Evolutionary conservation across 495 filamentous ascomycete genomes (phyloP), one percentile per base, ranked within the genome.

Genomic region (Sphaerosporella brunnea): DNA sequence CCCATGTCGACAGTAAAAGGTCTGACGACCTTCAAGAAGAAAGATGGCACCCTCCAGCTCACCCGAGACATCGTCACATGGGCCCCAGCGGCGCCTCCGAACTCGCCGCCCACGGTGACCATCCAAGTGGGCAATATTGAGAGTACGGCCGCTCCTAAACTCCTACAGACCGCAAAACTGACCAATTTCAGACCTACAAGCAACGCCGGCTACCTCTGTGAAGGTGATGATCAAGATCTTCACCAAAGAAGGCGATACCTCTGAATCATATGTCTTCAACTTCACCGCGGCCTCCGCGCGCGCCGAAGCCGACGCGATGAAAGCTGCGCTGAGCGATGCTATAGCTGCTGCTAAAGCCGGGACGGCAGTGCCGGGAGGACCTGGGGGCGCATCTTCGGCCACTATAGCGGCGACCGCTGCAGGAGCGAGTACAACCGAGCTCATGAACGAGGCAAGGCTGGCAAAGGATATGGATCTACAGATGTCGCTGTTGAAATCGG

Each of bases 221-320:
- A 96, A 94, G 66, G 85, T 92, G 38, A 90, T 93, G 72, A 71
- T 94, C 35, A 90, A 85, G 62, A 73, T 96, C 42, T 79, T 92
- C 53, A 77, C 75, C 43, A 65, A 74, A 37, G 66, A 73, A 23
- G 67, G 69, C 35, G 41, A 43, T 15, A 57, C 66, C 19, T 64
- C 78, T 2, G 74, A 81, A 34, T 72, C 74, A 39, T 83, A 92
- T 60, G 73, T 85, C 44, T 95, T 96, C 62, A 73, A 73, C 45
- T 95, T 95, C 65, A 93, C 83, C 21, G 82, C 83, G 3, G 65
- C 75, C 11, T 67, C 74, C 34, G 84, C 90, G 35, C 74, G 88
- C 32, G 64, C 71, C 7, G 84, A 96, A 67, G 85, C 86, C 34
- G 80, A 88, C 58, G 72, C 75, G 3, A 77, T 95, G 54, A 87